Evolutionary conservation across 2,329 filamentous ascomycete genomes (phyloP).

Genomic region (Graphilbum sp.): DNA sequence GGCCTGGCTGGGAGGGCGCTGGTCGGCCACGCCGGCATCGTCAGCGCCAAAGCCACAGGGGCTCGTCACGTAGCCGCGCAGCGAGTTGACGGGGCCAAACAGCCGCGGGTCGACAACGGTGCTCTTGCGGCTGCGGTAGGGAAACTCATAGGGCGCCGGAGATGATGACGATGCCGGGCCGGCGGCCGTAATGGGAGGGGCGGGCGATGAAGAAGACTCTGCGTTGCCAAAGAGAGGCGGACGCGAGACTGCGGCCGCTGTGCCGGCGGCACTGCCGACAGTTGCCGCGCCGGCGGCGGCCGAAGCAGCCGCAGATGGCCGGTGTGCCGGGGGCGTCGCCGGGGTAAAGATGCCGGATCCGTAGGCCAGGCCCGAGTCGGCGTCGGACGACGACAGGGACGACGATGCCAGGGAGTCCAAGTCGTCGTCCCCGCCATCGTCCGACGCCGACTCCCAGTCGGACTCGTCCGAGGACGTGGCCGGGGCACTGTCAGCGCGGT

Average conservation of each 20-base stretch:
- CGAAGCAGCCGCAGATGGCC: neutral
- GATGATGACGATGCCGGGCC: neutral
- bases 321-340: neutral
- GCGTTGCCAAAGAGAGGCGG: too few species aligned
- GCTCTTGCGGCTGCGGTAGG: slow-evolving; percentile 17
- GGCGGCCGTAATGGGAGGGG: too few species aligned
- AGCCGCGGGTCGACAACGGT: slow-evolving; percentile 40
- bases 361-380: slow-evolving; percentile 25
- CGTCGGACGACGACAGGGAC: too few species aligned
- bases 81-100: slow-evolving; percentile 45
- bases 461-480: slow-evolving; percentile 27
- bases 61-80: slow-evolving; percentile 36
- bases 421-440: slow-evolving; percentile 22
- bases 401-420: too few species aligned
- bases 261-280: neutral
- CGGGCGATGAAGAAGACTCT: too few species aligned
- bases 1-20: slow-evolving; percentile 8
- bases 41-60: slow-evolving; percentile 36
- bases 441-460: slow-evolving; percentile 41
- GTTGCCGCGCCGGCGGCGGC: neutral
- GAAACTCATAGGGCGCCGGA: neutral
- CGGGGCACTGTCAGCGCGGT: too few species aligned
- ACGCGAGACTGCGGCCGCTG: too few species aligned
- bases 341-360: too few species aligned
- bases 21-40: neutral